phyloP scores from a whole-genome alignment of 2,329 filamentous ascomycete genomes.

The Bipolaris zeicola region DNA sequence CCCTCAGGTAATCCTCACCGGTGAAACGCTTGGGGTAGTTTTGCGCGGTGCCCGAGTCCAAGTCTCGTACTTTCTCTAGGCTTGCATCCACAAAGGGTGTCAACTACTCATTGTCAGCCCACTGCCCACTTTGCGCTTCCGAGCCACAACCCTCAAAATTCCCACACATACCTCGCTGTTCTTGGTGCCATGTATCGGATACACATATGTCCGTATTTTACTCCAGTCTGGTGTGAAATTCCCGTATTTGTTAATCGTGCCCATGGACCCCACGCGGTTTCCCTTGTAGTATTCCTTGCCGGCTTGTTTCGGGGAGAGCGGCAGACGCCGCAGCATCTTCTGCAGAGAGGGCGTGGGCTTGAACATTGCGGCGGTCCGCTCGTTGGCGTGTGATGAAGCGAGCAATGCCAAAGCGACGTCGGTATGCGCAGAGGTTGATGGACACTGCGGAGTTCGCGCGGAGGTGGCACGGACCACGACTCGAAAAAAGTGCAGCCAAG shows the following conservation, averaged over 20 bases:
- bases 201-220: conserved; percentile 90
- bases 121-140: background rate
- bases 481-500: conserved; percentile 32
- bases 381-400: background rate
- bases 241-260: conserved; percentile 80
- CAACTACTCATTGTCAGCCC: conserved; percentile 60
- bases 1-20: conserved; percentile 40
- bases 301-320: conserved; percentile 89
- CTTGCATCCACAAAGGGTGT: conserved; percentile 76
- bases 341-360: conserved; percentile 71
- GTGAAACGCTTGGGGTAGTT: conserved; percentile 36
- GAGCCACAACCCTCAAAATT: background rate
- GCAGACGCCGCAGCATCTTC: conserved; percentile 73
- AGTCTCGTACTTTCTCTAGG: conserved; percentile 52
- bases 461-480: conserved; percentile 24
- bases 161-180: conserved; percentile 44
- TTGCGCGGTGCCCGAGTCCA: conserved; percentile 15
- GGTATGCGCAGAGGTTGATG: conserved; percentile 3
- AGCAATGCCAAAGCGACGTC: conserved; percentile 8
- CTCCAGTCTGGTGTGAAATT: conserved; percentile 82
- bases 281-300: conserved; percentile 98
- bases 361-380: conserved; percentile 55
- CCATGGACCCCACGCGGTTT: conserved; percentile 85
- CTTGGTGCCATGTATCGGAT: conserved; percentile 69
- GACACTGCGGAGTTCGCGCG: conserved; percentile 24